phyloP scores from a whole-genome alignment of 345 rosid genomes.

The Acer saccharum region DNA sequence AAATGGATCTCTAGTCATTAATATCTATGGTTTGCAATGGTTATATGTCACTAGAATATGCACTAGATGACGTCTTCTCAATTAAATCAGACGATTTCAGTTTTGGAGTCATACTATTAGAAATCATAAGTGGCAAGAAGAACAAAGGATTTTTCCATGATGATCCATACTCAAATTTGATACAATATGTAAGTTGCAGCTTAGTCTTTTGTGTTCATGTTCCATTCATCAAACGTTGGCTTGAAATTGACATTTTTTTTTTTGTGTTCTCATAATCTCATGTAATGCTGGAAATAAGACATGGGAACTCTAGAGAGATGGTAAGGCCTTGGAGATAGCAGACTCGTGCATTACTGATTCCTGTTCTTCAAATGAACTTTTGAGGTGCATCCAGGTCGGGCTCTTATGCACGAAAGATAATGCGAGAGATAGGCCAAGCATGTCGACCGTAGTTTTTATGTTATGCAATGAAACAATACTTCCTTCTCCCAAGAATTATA shows the following conservation, averaged over 20 bases:
- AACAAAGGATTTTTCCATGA: not conserved
- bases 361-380: not conserved
- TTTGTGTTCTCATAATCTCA: not conserved
- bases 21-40: not conserved
- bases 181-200: not conserved
- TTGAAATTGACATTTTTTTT: not conserved
- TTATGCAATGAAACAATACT: not conserved
- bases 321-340: constrained; percentile 8
- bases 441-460: constrained; percentile 17
- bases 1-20: no score
- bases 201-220: not conserved
- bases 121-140: not conserved
- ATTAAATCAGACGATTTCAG: constrained; percentile 3
- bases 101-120: constrained; percentile 7
- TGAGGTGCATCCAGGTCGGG: constrained; percentile 17
- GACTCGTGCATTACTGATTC: not conserved
- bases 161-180: not conserved
- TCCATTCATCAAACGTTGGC: not conserved
- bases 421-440: constrained; percentile 16
- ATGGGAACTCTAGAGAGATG: constrained; percentile 22
- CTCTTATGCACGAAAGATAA: constrained; percentile 5
- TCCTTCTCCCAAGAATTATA: constrained; percentile 9
- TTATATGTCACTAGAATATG: not conserved
- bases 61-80: not conserved
- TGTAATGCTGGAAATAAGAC: not conserved